Evolutionary conservation across 2,329 filamentous ascomycete species (phyloP).

Genomic region (Penicillium occitanis): DNA sequence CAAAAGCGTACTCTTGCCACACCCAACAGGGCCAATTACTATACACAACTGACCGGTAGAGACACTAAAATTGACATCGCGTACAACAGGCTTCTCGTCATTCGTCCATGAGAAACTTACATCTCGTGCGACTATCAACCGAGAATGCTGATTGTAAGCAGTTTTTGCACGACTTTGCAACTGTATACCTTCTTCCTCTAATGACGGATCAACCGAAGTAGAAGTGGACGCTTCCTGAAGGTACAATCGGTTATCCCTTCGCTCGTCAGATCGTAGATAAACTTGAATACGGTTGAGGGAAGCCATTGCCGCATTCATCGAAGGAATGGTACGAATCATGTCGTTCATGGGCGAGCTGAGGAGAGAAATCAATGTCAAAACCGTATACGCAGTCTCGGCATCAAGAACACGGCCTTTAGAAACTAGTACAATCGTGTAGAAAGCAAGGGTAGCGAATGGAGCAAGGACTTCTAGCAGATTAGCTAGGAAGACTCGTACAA

Average conservation of each 20-base stretch:
- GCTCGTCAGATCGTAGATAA: conserved; percentile 34
- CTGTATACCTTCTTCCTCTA: conserved; percentile 43
- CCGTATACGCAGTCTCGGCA: conserved; percentile 31
- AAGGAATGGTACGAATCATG: conserved; percentile 31
- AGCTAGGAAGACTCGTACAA: conserved; percentile 42
- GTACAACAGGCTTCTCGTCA: conserved; percentile 58
- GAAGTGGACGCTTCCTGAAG: conserved; percentile 49
- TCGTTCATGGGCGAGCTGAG: conserved; percentile 26
- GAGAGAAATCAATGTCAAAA: conserved; percentile 30
- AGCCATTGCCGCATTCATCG: conserved; percentile 39
- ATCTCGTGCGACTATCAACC: conserved; percentile 41
- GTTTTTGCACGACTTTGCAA: conserved; percentile 33
- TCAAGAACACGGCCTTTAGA: conserved; percentile 26
- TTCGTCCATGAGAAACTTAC: conserved; percentile 67
- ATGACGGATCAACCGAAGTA: conserved; percentile 26
- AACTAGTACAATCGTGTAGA: conserved; percentile 24
- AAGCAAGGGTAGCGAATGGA: conserved; percentile 31
- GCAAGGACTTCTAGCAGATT: conserved; percentile 35
- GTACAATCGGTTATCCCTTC: conserved; percentile 54
- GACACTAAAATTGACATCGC: conserved; percentile 57
- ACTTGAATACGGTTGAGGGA: conserved; percentile 46
- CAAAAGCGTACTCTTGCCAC: conserved; percentile 67
- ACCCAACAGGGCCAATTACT: conserved; percentile 64
- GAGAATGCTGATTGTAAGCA: conserved; percentile 33
- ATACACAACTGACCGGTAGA: conserved; percentile 61